Evolutionary conservation across 106 monocot genomes (phyloP), one percentile per base, ranked within the genome.

Genomic region (Dioscorea zingiberensis): DNA sequence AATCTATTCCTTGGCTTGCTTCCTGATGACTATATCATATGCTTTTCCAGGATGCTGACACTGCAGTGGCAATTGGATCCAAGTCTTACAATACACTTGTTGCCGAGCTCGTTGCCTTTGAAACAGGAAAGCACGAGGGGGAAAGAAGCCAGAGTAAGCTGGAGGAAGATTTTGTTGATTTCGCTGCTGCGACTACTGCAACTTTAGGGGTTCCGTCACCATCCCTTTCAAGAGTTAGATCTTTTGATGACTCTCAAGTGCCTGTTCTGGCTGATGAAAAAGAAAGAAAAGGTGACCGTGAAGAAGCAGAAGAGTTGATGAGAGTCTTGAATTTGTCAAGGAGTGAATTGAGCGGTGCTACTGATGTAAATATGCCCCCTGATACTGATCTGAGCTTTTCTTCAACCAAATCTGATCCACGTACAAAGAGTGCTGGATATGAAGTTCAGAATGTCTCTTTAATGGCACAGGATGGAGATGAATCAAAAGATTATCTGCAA

Each of bases 81-180:
- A 93, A 89, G 66, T 98, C 98, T 46, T 98, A 98, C 70, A 98
- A 98, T 68, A 76, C 86, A 60, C 81, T 98, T 79, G 89, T 84
- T 60, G 82, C 73, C 32, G 98, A 93, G 59, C 79, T 84, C 70
- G 93, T 93, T 73, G 77, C 81, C 27, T 82, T 82, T 65, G 81
- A 84, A 47, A 64, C 93, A 12, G 64, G 49, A 25, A 76, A 73
- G n/a, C 57, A 63, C 19, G 59, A 56, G 11, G 28, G 29, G 51
- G 69, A 76, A 55, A 61, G 71, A 44, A 73, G 38, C 38, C 38
- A 38, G 27, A 68, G 55, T 55, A 65, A 59, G 21, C 64, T 27
- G 9, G 84, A 88, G 61, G 85, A 78, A 58, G 77, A 91, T 71
- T 55, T 54, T 71, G 76, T 93, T 75, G 98, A 98, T 80, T 98